phyloP scores from a whole-genome alignment of 768 basidiomycete species.

The Naganishia kalamii region DNA sequence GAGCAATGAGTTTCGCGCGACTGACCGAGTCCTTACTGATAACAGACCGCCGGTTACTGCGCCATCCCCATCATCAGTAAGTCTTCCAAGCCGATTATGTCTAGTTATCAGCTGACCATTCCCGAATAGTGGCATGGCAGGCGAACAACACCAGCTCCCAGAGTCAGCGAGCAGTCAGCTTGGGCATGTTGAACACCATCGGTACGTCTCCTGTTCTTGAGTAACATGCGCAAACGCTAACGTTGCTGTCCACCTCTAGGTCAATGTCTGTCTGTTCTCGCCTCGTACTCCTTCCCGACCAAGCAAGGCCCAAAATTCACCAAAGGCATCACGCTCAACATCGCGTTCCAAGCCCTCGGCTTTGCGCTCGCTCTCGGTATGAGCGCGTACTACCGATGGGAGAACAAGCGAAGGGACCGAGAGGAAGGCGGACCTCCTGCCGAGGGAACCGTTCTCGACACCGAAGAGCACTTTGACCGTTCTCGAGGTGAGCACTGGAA shows the following conservation, averaged over 20 bases:
- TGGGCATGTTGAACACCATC: slow-evolving; percentile 48
- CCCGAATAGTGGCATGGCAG: no score
- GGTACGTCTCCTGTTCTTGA: slow-evolving; percentile 19
- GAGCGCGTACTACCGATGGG: slow-evolving; percentile 44
- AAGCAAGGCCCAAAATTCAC: slow-evolving; percentile 44
- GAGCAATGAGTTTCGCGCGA: slow-evolving; percentile 11
- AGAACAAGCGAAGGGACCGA: slow-evolving; percentile 46
- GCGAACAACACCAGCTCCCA: slow-evolving; percentile 44
- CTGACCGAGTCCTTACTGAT: slow-evolving; percentile 1
- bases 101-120: no score
- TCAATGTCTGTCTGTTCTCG: slow-evolving; percentile 44
- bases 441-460: slow-evolving; percentile 33
- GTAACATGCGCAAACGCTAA: neutral
- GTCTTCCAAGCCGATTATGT: no score
- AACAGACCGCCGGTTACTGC: slow-evolving; percentile 21
- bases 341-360: slow-evolving; percentile 46
- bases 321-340: slow-evolving; percentile 45
- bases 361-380: slow-evolving; percentile 38
- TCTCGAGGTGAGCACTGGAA: slow-evolving; percentile 27
- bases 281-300: slow-evolving; percentile 43
- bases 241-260: slow-evolving; percentile 4
- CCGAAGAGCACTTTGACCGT: slow-evolving; percentile 35
- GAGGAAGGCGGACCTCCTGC: slow-evolving; percentile 44
- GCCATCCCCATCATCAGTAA: slow-evolving; percentile 30
- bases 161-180: slow-evolving; percentile 44